Base-by-base conservation (phyloP, 352 stramenopile genomes). In the Pythium chondricola region DNA sequence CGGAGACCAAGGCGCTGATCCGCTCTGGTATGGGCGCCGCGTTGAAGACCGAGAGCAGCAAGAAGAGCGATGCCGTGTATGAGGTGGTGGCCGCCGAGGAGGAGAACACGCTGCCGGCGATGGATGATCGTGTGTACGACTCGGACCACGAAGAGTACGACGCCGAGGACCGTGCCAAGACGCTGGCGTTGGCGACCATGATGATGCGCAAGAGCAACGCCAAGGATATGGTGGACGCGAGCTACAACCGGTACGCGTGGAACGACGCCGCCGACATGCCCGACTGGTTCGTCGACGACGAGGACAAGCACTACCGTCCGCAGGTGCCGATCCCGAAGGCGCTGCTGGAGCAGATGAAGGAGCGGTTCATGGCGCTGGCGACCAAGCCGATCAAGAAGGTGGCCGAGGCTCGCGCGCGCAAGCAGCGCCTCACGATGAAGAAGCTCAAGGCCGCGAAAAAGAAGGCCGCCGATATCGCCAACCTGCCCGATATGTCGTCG, bases 201-300 rank as follows among this genome's bases (percentile, higher is more conserved):
- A 99, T 99, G 90, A 78, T 98, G 8, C 84, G 97, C 29, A 89
- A 96, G 50, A 96, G 82, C 0, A 98, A 98, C 51, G 93, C 95
- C 7, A 99, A 99, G 64, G 94, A 98, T 21, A 61, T 99, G 45
- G 91, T 99, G 5, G 97, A 99, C 63, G 86, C 96, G 2, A 98
- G 88, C 22, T 99, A 99, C 86, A 99, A 99, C 69, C 92, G 97
- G 0, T 99, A 97, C 64, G 90, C 96, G 4, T 99, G 97, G 95
- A 99, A 99, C 64, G 97, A 99, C 71, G 83, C 93, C 1, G 41
- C 77, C 8, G 90, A 95, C 31, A 52, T 99, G 7, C 97, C 97
- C 0, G 88, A 98, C 49, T 99, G 97, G 97, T 99, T 99, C 62
- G 59, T 92, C 4, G 93, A 97, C 41, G 92, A 98, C 43, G 94